A percentile compares a stretch with the other conserved stretches of the same genome.
Evolutionary conservation across 345 rosid species (phyloP).

Genomic region (Eucalyptus tenuipes): DNA sequence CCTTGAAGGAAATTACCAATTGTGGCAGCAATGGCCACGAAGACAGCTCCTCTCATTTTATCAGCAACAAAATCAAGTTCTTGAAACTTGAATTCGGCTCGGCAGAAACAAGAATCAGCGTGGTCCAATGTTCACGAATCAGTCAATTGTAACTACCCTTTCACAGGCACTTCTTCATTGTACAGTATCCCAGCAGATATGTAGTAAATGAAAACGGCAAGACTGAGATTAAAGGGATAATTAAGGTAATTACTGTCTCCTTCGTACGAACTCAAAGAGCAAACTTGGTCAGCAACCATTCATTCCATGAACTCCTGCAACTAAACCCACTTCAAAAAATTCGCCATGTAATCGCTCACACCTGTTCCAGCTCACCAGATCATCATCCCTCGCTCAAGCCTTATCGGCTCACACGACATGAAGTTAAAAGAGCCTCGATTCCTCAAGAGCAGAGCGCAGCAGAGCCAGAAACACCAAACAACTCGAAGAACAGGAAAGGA

Average conservation of each 20-base stretch:
- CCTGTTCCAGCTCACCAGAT: neutral
- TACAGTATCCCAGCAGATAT: neutral
- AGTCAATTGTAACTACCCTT: neutral
- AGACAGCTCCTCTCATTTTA: slow-evolving; percentile 69
- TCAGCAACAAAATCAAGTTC: neutral
- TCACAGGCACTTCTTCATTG: neutral
- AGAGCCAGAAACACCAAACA: neutral
- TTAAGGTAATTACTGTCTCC: neutral
- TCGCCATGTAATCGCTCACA: neutral
- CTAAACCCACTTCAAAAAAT: neutral
- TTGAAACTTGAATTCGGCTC: neutral
- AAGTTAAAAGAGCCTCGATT: neutral
- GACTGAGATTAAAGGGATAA: neutral
- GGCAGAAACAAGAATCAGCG: neutral
- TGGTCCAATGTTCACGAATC: neutral
- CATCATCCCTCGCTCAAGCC: neutral
- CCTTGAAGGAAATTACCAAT: slow-evolving; percentile 97
- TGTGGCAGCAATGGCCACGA: slow-evolving; percentile 87
- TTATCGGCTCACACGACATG: neutral
- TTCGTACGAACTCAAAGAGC: neutral
- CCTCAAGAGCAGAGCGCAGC: neutral
- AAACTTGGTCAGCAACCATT: neutral
- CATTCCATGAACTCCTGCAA: neutral
- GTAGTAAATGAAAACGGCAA: neutral
- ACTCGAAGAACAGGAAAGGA: neutral